phyloP scores from a whole-genome alignment of 2,329 filamentous ascomycete genomes.

The Pseudogymnoascus sp. region DNA sequence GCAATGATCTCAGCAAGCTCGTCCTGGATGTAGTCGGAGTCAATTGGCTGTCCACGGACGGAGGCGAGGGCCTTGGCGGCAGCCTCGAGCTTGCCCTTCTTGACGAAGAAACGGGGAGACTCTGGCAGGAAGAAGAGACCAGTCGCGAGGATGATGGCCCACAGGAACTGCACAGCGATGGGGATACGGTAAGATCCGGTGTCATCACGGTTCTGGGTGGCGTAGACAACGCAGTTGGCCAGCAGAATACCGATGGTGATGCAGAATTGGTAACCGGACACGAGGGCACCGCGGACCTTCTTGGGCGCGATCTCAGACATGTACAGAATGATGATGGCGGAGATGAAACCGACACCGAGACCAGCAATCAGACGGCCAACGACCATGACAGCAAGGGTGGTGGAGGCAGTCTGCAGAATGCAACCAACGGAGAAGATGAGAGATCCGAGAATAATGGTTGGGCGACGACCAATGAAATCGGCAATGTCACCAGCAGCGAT shows the following conservation, averaged over 20 bases:
- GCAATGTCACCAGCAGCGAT: constrained; percentile 68
- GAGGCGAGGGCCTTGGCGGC: constrained; percentile 55
- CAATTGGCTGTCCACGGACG: constrained; percentile 64
- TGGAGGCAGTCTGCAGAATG: constrained; percentile 53
- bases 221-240: constrained; percentile 66
- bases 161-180: constrained; percentile 71
- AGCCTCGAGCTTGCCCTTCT: constrained; percentile 58
- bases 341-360: constrained; percentile 72
- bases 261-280: constrained; percentile 74
- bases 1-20: constrained; percentile 78
- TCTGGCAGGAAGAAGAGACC: constrained; percentile 74
- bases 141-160: constrained; percentile 63
- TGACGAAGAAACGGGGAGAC: constrained; percentile 77
- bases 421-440: constrained; percentile 62
- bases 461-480: constrained; percentile 64
- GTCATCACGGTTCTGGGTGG: constrained; percentile 51
- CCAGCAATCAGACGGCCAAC: constrained; percentile 68
- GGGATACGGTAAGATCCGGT: constrained; percentile 70
- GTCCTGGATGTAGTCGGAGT: constrained; percentile 66
- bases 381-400: constrained; percentile 55
- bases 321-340: constrained; percentile 73
- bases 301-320: constrained; percentile 58
- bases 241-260: constrained; percentile 72
- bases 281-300: constrained; percentile 68
- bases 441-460: constrained; percentile 64